Base-by-base conservation (phyloP, 75 land plant species). In the Sequoia sempervirens region DNA sequence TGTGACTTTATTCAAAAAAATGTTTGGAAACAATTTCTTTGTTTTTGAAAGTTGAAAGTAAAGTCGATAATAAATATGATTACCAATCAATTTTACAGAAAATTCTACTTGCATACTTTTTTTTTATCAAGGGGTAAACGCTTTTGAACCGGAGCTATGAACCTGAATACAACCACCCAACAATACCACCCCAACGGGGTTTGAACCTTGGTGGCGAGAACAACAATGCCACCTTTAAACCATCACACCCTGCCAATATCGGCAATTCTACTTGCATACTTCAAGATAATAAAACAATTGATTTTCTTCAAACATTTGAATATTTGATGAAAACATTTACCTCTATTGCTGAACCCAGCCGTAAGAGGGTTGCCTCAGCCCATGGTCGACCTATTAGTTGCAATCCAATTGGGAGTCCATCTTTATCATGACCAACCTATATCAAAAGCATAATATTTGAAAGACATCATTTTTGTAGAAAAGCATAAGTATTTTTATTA, bases 341-440 rank as follows among this genome's bases (percentile, higher is more conserved):
- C 96, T 95, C 94, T 18, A 95, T 78, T 70, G 91, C 90, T 81
- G 85, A 82, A 75, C 95, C 97, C 54, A 93, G 34, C 3, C 93
- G 89, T 41, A 95, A 69, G 23, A 95, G 81, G 5, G 92, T 88
- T 76, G 97, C 97, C 81, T 95, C 97, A 9, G 82, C 85, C 97
- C 97, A 95, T 83, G 97, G 97, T 13, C 89, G 89, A 41, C 97
- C 96, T 34, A 95, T 92, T 4, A 95, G 75, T 85, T 93, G 97
- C 86, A 95, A 54, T 26, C 94, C 97, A 58, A 95, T 91, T 20
- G 97, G 97, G 81, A 95, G 89, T 52, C 96, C 97, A 84, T 89
- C 84, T 66, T 91, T 89, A 79, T 95, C 94, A 84, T 91, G 85
- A 17, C 97, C 97, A 78, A 95, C 92, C 97, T 94, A 84, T 9